Evolutionary conservation across 1,139 yeast genomes (phyloP).

Genomic region (Starmera stellimalicola): DNA sequence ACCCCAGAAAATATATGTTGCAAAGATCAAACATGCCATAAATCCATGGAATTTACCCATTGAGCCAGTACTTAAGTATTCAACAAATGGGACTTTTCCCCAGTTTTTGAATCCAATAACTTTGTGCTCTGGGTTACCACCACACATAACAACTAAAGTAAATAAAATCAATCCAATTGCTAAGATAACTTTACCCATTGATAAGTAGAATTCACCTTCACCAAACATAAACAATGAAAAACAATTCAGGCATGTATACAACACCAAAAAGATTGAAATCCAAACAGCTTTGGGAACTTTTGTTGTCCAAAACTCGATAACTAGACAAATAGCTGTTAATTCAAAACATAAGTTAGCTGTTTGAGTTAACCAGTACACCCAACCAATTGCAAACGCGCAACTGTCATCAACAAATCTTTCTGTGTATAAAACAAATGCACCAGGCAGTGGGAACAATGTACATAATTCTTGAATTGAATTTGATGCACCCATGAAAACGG

Average conservation of each 20-base stretch:
- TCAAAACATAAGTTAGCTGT: constrained; percentile 33
- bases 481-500: constrained; percentile 40
- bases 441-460: constrained; percentile 46
- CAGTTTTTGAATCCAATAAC: constrained; percentile 45
- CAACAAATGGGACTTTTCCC: constrained; percentile 33
- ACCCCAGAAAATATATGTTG: constrained; percentile 44
- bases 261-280: constrained; percentile 37
- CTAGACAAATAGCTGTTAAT: constrained; percentile 27
- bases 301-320: constrained; percentile 39
- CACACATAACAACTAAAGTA: constrained; percentile 11
- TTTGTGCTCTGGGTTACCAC: constrained; percentile 20
- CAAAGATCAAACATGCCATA: constrained; percentile 38
- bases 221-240: constrained; percentile 5
- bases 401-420: constrained; percentile 48
- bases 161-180: constrained; percentile 21
- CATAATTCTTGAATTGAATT: constrained; percentile 49
- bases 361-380: constrained; percentile 50
- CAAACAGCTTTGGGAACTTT: constrained; percentile 41
- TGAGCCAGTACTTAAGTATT: constrained; percentile 35
- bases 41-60: constrained; percentile 54
- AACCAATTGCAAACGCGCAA: constrained; percentile 51
- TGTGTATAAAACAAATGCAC: constrained; percentile 46
- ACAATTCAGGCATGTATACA: constrained; percentile 7
- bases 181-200: constrained; percentile 49
- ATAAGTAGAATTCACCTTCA: constrained; percentile 19